Percentiles rank a stretch among this genome's conserved stretches.
Evolutionary conservation across 441 rosid species (phyloP).

Genomic region (Populus hybrid): DNA sequence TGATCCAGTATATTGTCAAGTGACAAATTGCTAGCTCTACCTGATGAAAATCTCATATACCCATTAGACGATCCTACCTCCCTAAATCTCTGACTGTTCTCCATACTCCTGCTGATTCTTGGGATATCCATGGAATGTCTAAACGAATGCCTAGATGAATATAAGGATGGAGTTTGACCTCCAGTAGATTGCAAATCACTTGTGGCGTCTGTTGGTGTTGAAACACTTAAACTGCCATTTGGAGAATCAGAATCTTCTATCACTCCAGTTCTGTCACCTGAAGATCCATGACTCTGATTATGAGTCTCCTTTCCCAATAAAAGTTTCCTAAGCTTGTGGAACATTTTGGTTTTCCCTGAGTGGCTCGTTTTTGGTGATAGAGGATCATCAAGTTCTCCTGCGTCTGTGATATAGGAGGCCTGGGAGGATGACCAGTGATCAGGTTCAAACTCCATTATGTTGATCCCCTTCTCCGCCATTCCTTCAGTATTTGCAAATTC

Average conservation of each 20-base stretch:
- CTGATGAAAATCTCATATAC: conserved; percentile 16
- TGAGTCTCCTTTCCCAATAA: conserved; percentile 54
- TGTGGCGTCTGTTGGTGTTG: conserved; percentile 25
- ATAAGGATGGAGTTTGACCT: conserved; percentile 20
- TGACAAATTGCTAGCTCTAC: conserved; percentile 18
- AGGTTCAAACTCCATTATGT: conserved; percentile 37
- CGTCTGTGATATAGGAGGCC: conserved; percentile 50
- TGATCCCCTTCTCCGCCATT: conserved; percentile 30
- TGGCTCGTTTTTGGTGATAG: conserved; percentile 37
- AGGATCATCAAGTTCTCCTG: conserved; percentile 47
- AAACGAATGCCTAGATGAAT: conserved; percentile 29
- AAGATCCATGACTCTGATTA: conserved; percentile 28
- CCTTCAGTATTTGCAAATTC: conserved; percentile 70
- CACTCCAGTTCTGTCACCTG: conserved; percentile 25
- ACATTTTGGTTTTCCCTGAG: conserved; percentile 48
- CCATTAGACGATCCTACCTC: conserved; percentile 22
- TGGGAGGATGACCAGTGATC: conserved; percentile 71
- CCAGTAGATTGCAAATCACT: conserved; percentile 26
- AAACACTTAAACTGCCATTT: conserved; percentile 28
- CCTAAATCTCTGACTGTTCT: conserved; percentile 28
- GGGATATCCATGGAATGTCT: conserved; percentile 52
- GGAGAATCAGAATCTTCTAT: conserved; percentile 39
- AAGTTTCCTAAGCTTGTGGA: conserved; percentile 61
- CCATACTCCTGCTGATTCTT: conserved; percentile 34
- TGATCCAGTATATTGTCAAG: conserved; percentile 23